Evolutionary conservation across 495 filamentous ascomycete species (phyloP).

Genomic region (Chaetomium tenue): DNA sequence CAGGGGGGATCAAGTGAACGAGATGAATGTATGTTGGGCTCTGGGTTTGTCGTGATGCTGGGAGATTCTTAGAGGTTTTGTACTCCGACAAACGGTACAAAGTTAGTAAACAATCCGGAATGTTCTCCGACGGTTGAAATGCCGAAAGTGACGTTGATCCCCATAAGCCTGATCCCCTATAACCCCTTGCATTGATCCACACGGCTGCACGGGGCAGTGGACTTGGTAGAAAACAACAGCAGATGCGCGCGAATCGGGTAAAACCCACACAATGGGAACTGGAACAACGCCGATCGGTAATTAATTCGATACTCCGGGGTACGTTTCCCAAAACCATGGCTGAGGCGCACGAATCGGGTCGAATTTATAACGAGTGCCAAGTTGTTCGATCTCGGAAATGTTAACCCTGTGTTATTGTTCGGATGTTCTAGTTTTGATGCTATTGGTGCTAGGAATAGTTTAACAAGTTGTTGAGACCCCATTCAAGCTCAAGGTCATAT

Average conservation of each 20-base stretch:
- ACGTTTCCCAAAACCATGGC: not conserved
- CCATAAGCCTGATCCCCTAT: too few species aligned
- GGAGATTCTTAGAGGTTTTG: not conserved
- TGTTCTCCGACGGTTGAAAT: not conserved
- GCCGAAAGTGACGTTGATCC: not conserved
- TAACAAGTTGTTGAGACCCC: not conserved
- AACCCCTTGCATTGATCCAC: not conserved
- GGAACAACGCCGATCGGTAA: not conserved
- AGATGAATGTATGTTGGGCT: not conserved
- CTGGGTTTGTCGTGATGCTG: not conserved
- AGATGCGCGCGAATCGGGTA: slow-evolving; percentile 6
- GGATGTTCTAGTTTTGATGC: too few species aligned
- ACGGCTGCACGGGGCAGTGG: too few species aligned
- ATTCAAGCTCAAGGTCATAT: not conserved
- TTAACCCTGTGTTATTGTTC: not conserved
- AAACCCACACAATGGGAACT: not conserved
- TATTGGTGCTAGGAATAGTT: too few species aligned
- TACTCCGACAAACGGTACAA: not conserved
- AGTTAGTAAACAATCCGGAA: not conserved
- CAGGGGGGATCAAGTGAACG: not conserved
- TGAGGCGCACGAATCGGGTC: not conserved
- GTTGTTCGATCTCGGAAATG: not conserved
- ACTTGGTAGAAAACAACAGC: not conserved
- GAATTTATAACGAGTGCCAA: not conserved
- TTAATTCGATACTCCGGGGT: not conserved